Evolutionary conservation across 2,329 filamentous ascomycete species (phyloP).

Genomic region (Cladosporium sp.): DNA sequence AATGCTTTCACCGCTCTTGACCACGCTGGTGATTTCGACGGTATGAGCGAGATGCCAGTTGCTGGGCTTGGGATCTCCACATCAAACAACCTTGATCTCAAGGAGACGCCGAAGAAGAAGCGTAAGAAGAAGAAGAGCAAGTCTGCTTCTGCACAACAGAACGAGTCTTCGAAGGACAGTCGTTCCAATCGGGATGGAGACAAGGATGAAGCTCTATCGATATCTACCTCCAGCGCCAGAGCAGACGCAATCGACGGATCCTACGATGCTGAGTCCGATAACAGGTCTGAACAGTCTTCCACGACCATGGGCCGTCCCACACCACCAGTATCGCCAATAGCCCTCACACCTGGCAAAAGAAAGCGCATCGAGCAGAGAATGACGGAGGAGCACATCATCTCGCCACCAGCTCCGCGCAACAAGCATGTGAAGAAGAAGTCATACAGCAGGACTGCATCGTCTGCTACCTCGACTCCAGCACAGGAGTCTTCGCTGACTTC

Average conservation of each 20-base stretch:
- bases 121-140: background rate
- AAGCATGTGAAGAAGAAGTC: background rate
- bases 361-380: background rate
- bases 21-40: background rate
- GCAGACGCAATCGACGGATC: background rate
- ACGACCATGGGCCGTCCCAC: conserved; percentile 5
- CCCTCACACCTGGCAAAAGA: background rate
- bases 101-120: background rate
- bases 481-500: background rate
- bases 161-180: background rate
- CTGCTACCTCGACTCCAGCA: background rate
- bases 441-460: background rate
- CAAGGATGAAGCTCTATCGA: background rate
- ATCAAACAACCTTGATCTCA: background rate
- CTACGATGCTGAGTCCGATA: background rate
- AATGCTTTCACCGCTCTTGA: background rate
- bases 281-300: background rate
- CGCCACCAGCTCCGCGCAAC: background rate
- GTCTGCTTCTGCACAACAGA: background rate
- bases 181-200: background rate
- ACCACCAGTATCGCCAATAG: background rate
- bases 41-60: background rate
- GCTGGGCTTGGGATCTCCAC: background rate
- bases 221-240: background rate
- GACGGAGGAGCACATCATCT: background rate